phyloP scores from a whole-genome alignment of 208 protist genomes.

The Wallacemonas rigidus region DNA sequence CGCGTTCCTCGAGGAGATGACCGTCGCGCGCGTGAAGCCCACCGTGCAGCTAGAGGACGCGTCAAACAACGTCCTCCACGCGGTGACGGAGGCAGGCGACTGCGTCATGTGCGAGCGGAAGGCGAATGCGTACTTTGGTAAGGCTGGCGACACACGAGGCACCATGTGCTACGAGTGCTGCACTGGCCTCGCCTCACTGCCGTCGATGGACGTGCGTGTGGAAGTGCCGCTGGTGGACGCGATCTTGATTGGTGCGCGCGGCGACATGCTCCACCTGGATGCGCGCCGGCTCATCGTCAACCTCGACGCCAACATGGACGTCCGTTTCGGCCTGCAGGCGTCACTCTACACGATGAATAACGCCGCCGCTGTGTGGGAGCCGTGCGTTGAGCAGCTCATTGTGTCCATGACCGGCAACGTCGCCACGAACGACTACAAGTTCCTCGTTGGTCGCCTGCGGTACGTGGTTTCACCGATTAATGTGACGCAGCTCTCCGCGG shows the following conservation, averaged over 20 bases:
- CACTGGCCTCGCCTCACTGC: constrained; percentile 61
- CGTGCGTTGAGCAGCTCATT: constrained; percentile 73
- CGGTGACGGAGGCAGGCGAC: constrained; percentile 43
- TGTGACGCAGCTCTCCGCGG: constrained; percentile 44
- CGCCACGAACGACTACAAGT: constrained; percentile 54
- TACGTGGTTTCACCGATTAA: constrained; percentile 80
- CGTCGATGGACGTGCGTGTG: constrained; percentile 60
- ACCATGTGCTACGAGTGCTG: constrained; percentile 81
- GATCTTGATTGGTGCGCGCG: constrained; percentile 50
- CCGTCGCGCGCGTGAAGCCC: constrained; percentile 44
- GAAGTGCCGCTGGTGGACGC: constrained; percentile 70
- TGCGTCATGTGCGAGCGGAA: constrained; percentile 60
- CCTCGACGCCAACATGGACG: constrained; percentile 53
- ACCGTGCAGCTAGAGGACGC: constrained; percentile 62
- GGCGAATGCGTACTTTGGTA: constrained; percentile 35
- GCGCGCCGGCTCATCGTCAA: constrained; percentile 40
- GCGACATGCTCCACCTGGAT: constrained; percentile 60
- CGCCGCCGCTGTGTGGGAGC: constrained; percentile 80
- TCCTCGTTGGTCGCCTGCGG: constrained; percentile 66
- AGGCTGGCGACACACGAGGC: constrained; percentile 28
- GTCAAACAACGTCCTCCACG: constrained; percentile 41
- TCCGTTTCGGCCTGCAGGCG: constrained; percentile 46
- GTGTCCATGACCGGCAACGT: constrained; percentile 46
- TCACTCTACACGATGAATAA: constrained; percentile 77
- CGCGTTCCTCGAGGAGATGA: constrained; percentile 58